phyloP scores from a whole-genome alignment of 208 protist genomes.

The Entamoeba invadens region DNA sequence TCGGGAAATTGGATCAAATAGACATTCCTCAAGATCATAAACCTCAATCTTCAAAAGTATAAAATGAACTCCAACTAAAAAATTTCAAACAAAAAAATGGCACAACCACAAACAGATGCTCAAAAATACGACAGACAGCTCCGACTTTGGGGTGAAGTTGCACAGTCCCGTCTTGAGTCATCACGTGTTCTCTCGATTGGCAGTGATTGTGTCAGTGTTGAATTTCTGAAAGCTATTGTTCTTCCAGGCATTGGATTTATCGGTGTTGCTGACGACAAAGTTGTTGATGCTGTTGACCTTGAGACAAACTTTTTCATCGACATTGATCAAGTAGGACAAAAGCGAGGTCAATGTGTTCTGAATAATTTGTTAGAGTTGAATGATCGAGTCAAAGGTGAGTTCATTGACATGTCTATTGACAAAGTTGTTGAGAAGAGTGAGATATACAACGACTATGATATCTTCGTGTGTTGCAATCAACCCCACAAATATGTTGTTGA shows the following conservation, averaged over 20 bases:
- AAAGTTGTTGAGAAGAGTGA: background rate
- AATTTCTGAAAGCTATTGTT: background rate
- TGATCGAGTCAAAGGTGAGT: background rate
- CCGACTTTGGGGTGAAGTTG: background rate
- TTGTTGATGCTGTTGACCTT: background rate
- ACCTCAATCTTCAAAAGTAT: background rate
- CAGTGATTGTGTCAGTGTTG: background rate
- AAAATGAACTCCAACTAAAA: no score
- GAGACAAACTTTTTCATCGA: background rate
- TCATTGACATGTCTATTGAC: background rate
- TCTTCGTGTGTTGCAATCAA: background rate
- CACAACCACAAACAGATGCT: background rate
- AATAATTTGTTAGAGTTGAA: background rate
- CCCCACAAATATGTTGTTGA: background rate
- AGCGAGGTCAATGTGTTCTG: background rate
- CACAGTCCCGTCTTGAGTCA: background rate
- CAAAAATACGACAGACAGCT: constrained; percentile 1
- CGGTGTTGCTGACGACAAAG: background rate
- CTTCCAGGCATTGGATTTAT: constrained; percentile 6
- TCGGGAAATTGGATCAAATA: no score
- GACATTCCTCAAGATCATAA: no score
- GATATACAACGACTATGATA: background rate
- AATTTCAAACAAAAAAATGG: no score
- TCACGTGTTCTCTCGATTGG: background rate
- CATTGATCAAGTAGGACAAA: background rate